phyloP scores from a whole-genome alignment of 202 grass and related monocot genomes.

The Saccharum hybrid region DNA sequence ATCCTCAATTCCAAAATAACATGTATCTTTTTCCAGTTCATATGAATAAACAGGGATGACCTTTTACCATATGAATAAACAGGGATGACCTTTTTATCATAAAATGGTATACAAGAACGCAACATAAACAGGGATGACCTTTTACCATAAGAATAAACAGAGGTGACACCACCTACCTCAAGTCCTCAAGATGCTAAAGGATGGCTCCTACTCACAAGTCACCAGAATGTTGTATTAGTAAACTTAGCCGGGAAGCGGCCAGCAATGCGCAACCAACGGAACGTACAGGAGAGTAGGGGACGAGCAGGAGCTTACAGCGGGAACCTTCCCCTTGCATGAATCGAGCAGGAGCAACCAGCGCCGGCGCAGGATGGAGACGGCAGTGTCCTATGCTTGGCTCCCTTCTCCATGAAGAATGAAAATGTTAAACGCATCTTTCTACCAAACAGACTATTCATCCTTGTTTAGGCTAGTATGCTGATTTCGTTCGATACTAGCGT shows the following conservation, averaged over 20 bases:
- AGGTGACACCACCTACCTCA: neutral
- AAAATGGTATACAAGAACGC: neutral
- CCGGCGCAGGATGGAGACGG: conserved; percentile 24
- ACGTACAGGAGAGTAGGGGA: conserved; percentile 32
- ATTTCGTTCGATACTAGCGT: neutral
- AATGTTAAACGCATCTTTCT: conserved; percentile 35
- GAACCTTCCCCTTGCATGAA: conserved; percentile 35
- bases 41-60: neutral
- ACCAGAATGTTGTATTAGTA: neutral
- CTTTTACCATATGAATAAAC: neutral
- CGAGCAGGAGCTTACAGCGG: conserved; percentile 30
- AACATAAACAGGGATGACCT: no score
- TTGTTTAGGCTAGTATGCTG: neutral
- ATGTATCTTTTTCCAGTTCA: neutral
- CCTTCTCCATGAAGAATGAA: conserved; percentile 29
- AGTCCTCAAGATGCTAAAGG: neutral
- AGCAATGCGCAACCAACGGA: conserved; percentile 22
- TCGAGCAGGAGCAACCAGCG: conserved; percentile 13
- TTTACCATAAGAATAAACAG: neutral
- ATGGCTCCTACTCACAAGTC: neutral
- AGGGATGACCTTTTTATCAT: neutral
- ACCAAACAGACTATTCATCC: conserved; percentile 29
- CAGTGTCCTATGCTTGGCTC: conserved; percentile 50
- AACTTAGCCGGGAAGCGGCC: neutral
- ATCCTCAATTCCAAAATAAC: neutral